Evolutionary conservation across 2,329 filamentous ascomycete genomes (phyloP), one percentile per base, ranked within the genome.

Genomic region (Aspergillus sp.): DNA sequence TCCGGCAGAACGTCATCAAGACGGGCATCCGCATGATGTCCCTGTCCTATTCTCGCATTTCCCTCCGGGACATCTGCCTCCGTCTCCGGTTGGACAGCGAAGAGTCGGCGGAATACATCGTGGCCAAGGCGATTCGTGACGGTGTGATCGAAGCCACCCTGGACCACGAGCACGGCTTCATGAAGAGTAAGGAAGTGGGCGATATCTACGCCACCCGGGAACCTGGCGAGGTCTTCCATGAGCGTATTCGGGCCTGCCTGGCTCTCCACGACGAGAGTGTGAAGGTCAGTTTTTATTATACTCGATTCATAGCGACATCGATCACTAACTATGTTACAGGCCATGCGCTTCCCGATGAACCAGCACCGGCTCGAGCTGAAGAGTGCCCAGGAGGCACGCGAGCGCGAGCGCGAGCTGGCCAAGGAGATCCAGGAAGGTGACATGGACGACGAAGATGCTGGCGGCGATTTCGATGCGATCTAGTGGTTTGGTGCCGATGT

Each of bases 321-420:
- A 21, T 55, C 49, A 44, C 65, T 76, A 67, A 74, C 45, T 56
- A 3, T 56, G 52, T 36, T 20, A 11, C 55, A 93, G 89, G 93
- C 94, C 21, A 99, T 99, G 94, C 86, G 94, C 50, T 99, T 97
- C 76, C 94, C 94, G 2, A 97, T 97, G 93, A 97, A 99, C 78
- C 94, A 97, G 75, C 94, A 99, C 76, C 86, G 94, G 16, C 81
- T 97, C 51, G 94, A 99, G 76, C 82, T 99, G 51, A 97, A 97
- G 83, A 97, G 96, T 66, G 94, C 94, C 0, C 93, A 97, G 74
- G 95, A 99, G 76, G 94, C 94, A n/a, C 84, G 94, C 47, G 94
- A 99, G 73, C 84, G 94, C 17, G 94, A 99, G 79, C 84, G 94
- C 16, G 94, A 99, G 76, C 85, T 99, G 81, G 94, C 92, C 58